Evolutionary conservation across 2,329 filamentous ascomycete species (phyloP), one percentile per base, ranked within the genome.

Genomic region (Fusarium mangiferae): DNA sequence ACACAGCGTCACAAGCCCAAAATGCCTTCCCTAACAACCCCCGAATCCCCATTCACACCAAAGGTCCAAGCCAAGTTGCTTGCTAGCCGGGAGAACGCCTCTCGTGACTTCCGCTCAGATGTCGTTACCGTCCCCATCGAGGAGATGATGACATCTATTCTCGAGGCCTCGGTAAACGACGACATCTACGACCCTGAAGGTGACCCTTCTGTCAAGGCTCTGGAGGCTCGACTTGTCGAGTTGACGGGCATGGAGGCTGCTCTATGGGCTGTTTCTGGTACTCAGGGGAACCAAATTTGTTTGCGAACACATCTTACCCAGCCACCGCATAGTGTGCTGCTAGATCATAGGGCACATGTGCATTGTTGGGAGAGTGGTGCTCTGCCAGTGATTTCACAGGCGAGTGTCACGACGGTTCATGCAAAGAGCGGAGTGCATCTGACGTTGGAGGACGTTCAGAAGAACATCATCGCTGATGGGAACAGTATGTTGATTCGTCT

Each of bases 261-360:
- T 10, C 68, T 79, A 3, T 79, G 77, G 74, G 74, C 70, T 15
- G 58, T 78, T 24, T 79, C 78, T 4, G 78, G 77, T 20, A 79
- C 78, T 5, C 76, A 77, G 58, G 78, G 78, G 17, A 79, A 79
- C 45, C 78, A 79, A 56, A 73, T 79, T 26, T 78, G 77, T 52
- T 49, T 79, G n/a, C 57, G 78, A 26, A 78, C 75, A 18, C 78
- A 78, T 55, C 76, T 79, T 6, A 77, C 76, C 4, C 78, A 79
- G 48, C 78, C 78, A 8, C 78, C 78, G 13, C 77, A 79, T 52
- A 74, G 70, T 14, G 77, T 79, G 5, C 60, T 79, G 38, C 55
- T 78, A 77, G 94, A 97, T 80, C 85, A 90, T 72, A 88, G 93
- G 30, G 89, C 90, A 5, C 95, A 97, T 81, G 92, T 97, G 70